A percentile compares a stretch with the other conserved stretches of the same genome.
Evolutionary conservation across 768 basidiomycete species (phyloP).

Genomic region (Termitomyces sp.): DNA sequence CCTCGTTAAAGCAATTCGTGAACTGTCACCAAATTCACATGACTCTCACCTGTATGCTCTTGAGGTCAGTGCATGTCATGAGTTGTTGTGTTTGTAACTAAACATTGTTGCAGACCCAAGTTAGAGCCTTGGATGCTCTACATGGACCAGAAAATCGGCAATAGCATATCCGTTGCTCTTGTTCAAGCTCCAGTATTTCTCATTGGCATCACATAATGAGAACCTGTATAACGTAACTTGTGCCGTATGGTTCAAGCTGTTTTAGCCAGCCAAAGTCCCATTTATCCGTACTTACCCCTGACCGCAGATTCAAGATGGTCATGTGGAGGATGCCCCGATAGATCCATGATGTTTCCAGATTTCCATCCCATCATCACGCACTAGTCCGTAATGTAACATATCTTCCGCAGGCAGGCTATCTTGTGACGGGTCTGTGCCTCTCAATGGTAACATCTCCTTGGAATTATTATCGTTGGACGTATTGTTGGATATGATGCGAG

Average conservation of each 20-base stretch:
- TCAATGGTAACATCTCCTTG: neutral
- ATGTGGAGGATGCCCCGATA: too few relatives aligned
- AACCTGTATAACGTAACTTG: neutral
- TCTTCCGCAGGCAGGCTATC: neutral
- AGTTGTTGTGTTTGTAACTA: neutral
- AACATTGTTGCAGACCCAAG: conserved; percentile 6
- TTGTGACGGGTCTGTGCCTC: neutral
- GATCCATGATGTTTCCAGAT: too few relatives aligned
- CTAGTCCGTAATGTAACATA: too few relatives aligned
- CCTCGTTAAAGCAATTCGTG: conserved; percentile 66
- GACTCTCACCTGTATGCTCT: conserved; percentile 76
- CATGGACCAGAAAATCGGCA: neutral
- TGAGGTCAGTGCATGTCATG: conserved; percentile 44
- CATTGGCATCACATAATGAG: too few relatives aligned
- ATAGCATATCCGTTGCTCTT: neutral
- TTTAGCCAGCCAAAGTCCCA: neutral
- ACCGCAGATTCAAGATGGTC: neutral
- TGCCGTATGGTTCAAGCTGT: neutral
- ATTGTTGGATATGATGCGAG: too few relatives aligned
- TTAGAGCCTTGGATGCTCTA: conserved; percentile 15
- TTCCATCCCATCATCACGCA: too few relatives aligned
- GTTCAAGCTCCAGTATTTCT: too few relatives aligned
- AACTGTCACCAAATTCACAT: conserved; percentile 65
- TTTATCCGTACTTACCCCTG: neutral
- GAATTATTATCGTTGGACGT: too few relatives aligned